These are phyloP conservation scores for Pseudogymnoascus sp. DNA, from an alignment of 2,329 filamentous ascomycete species.

Conservation along the genomic window DNA sequence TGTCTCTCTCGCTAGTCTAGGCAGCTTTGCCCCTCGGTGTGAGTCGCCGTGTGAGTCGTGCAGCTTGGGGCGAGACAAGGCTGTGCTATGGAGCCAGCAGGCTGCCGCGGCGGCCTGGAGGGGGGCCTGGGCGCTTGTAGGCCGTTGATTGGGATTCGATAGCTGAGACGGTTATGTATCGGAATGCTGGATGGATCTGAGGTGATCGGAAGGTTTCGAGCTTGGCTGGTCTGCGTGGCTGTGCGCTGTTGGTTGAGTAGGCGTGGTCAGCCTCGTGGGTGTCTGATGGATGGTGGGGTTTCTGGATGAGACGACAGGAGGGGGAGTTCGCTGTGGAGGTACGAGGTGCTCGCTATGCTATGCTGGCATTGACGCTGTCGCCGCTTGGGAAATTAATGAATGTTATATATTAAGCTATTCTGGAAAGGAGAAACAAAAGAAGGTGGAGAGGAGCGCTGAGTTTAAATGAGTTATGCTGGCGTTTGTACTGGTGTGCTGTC, in stretches of 20 bases:
- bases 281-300: neutral
- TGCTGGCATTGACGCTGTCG: neutral
- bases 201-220: neutral
- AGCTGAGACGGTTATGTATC: neutral
- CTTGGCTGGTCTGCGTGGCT: neutral
- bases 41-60: neutral
- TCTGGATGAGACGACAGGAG: neutral
- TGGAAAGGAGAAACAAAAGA: neutral
- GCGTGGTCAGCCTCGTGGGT: neutral
- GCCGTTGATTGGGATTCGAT: neutral
- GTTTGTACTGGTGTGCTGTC: constrained; percentile 2
- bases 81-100: neutral
- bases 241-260: neutral
- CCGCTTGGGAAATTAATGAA: neutral
- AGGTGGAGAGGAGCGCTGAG: neutral
- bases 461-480: neutral
- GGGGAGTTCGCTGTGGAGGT: neutral
- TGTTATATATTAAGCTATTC: neutral
- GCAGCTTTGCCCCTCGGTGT: neutral
- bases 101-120: neutral
- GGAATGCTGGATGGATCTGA: neutral
- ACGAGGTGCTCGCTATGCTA: neutral
- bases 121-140: neutral
- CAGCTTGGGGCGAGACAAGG: neutral
- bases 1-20: neutral